These are phyloP conservation scores for Backusella tuberculispora DNA, from an alignment of 192 early-diverging fungal genomes.

Conservation along the genomic window DNA sequence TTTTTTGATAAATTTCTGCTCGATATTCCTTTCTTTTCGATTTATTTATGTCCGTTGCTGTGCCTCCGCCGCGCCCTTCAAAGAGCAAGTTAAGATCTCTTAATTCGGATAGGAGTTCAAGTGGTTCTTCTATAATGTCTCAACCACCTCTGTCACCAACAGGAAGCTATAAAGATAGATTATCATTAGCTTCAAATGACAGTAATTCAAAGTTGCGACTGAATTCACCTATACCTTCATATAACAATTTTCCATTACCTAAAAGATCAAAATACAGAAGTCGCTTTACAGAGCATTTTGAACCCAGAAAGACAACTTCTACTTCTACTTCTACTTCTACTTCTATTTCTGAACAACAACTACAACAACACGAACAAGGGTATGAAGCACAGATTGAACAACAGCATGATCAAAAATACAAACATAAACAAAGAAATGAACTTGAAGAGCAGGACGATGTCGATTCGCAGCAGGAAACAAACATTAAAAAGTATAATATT, in stretches of 20 bases:
- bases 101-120: background rate
- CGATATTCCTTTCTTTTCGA: background rate
- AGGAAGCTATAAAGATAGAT: background rate
- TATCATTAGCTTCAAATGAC: background rate
- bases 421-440: background rate
- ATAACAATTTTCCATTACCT: background rate
- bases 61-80: slow-evolving; percentile 22
- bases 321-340: background rate
- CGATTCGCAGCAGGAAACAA: background rate
- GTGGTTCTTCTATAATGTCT: background rate
- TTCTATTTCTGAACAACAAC: background rate
- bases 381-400: background rate
- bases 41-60: background rate
- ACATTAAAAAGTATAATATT: slow-evolving; percentile 1
- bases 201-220: background rate
- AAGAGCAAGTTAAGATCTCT: slow-evolving; percentile 22
- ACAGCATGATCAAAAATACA: background rate
- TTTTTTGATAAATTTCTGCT: background rate
- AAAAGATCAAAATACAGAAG: slow-evolving; percentile 12
- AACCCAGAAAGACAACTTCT: background rate
- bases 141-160: background rate
- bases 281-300: slow-evolving; percentile 16
- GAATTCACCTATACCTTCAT: background rate
- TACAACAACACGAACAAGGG: background rate
- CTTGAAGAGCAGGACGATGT: background rate